Percentiles rank a stretch among this genome's conserved stretches.
Conservation (phyloP, 768 basidiomycete species). For the Lyophyllum atratum region DNA sequence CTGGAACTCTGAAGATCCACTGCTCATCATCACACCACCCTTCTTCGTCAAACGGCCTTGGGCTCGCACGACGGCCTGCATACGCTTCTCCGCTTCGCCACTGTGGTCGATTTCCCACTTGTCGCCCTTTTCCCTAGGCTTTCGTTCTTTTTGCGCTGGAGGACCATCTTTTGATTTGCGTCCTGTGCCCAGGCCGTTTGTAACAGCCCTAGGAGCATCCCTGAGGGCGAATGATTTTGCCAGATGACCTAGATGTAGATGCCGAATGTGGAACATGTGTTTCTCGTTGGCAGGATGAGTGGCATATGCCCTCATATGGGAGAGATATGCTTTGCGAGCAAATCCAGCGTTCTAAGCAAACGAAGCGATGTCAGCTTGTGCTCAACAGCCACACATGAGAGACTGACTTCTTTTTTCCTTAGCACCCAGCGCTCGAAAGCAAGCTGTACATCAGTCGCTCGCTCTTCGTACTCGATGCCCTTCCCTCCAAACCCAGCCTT, state of each 20-base stretch:
- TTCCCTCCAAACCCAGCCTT: slow-evolving; percentile 85
- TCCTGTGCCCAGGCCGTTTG: slow-evolving; percentile 23
- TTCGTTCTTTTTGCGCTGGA: slow-evolving; percentile 14
- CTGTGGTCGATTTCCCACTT: slow-evolving; percentile 45
- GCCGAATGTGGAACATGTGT: slow-evolving; percentile 93
- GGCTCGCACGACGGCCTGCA: slow-evolving; percentile 82
- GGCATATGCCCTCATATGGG: slow-evolving; percentile 94
- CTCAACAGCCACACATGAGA: neutral
- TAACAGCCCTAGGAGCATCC: slow-evolving; percentile 70
- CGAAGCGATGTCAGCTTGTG: slow-evolving; percentile 2
- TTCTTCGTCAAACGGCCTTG: slow-evolving; percentile 83
- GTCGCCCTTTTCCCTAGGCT: slow-evolving; percentile 18
- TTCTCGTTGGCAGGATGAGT: slow-evolving; percentile 97
- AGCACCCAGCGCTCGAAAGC: slow-evolving; percentile 95
- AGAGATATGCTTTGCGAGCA: slow-evolving; percentile 86
- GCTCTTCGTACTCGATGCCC: slow-evolving; percentile 75
- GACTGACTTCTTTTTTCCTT: slow-evolving; percentile 63
- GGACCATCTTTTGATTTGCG: slow-evolving; percentile 22
- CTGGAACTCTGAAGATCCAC: slow-evolving; percentile 77
- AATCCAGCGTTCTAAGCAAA: slow-evolving; percentile 64
- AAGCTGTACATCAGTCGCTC: slow-evolving; percentile 95
- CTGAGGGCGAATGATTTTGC: slow-evolving; percentile 92
- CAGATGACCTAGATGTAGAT: slow-evolving; percentile 92
- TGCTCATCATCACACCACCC: slow-evolving; percentile 72
- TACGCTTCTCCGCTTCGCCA: slow-evolving; percentile 72